These are phyloP conservation scores for Lentinula sp. DNA, from an alignment of 768 basidiomycete genomes.

Conservation along the genomic window DNA sequence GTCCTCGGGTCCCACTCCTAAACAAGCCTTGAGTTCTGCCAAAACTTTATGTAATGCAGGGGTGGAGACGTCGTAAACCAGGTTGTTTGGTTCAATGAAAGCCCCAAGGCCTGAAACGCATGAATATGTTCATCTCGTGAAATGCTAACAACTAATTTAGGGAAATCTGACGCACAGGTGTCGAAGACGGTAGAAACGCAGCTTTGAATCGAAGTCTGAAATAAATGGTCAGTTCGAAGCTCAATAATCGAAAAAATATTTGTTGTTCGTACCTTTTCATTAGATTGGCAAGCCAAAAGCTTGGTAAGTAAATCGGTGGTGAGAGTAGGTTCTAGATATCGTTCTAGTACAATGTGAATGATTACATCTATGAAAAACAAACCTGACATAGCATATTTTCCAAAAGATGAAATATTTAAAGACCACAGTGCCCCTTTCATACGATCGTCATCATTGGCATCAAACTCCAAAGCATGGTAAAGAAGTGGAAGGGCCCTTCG, in stretches of 20 bases:
- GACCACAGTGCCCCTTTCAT: slow-evolving; percentile 91
- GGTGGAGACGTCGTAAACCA: slow-evolving; percentile 48
- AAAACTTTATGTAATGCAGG: slow-evolving; percentile 33
- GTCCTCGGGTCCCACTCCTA: slow-evolving; percentile 27
- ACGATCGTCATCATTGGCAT: slow-evolving; percentile 80
- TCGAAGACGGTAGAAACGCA: slow-evolving; percentile 59
- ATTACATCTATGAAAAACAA: slow-evolving; percentile 6
- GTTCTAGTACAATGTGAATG: neutral
- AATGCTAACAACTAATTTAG: slow-evolving; percentile 3
- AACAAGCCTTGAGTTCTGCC: slow-evolving; percentile 26
- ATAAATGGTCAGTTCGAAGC: neutral
- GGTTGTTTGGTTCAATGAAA: slow-evolving; percentile 56
- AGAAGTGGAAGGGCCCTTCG: slow-evolving; percentile 55
- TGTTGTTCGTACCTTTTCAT: slow-evolving; percentile 59
- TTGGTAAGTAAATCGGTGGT: slow-evolving; percentile 51
- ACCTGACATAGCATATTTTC: slow-evolving; percentile 49
- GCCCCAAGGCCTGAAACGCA: slow-evolving; percentile 42
- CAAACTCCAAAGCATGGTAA: slow-evolving; percentile 55
- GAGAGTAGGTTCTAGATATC: slow-evolving; percentile 52
- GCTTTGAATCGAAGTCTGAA: slow-evolving; percentile 71
- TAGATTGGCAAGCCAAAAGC: slow-evolving; percentile 71
- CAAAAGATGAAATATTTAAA: slow-evolving; percentile 58
- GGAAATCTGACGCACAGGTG: slow-evolving; percentile 39
- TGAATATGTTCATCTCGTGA: neutral
- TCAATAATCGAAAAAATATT: neutral